Conservation (phyloP, 441 rosid genomes). For the Croton setiger region DNA sequence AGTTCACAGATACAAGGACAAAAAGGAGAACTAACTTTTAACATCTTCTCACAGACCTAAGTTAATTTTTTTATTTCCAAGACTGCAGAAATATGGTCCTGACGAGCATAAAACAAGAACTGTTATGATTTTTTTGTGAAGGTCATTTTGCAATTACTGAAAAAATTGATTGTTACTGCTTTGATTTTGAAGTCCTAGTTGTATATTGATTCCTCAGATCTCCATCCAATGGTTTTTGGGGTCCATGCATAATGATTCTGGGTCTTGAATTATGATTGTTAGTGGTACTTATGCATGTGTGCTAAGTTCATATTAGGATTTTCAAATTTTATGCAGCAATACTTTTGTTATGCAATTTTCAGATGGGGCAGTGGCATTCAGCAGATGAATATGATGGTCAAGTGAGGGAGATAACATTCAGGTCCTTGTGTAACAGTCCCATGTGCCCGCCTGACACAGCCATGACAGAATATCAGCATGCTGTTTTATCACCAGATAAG, state of each 20-base stretch:
- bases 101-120: neutral
- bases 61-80: too few species aligned
- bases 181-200: neutral
- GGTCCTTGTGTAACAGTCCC: slow-evolving; percentile 88
- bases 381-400: slow-evolving; percentile 94
- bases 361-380: slow-evolving; percentile 95
- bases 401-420: slow-evolving; percentile 92
- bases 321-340: neutral
- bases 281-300: neutral
- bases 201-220: neutral
- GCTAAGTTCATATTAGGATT: neutral
- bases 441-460: slow-evolving; percentile 99
- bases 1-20: neutral
- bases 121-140: neutral
- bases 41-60: too few species aligned
- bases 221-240: neutral
- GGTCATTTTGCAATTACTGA: neutral
- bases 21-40: too few species aligned
- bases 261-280: neutral
- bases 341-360: slow-evolving; percentile 29
- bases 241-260: neutral
- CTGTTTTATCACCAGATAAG: slow-evolving; percentile 72
- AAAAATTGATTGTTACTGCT: neutral
- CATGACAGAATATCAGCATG: slow-evolving; percentile 95
- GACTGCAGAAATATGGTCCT: neutral